Conservation (phyloP, 1,139 yeast species). For the Nakaseomyces delphensis region DNA sequence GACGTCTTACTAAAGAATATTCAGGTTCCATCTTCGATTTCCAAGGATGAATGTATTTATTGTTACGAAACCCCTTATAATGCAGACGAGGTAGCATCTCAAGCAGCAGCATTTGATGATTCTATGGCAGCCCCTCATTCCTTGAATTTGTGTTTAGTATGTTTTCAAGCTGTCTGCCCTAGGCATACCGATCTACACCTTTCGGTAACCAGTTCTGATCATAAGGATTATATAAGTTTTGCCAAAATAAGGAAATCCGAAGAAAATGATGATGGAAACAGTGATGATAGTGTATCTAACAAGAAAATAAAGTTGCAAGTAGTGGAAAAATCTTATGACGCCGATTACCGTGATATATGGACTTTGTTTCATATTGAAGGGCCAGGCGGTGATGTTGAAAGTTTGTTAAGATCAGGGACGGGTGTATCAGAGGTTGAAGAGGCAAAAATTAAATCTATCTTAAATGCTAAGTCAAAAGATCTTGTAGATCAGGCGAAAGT, state of each 20-base stretch:
- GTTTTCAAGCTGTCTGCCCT: slow-evolving; percentile 30
- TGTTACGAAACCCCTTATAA: slow-evolving; percentile 29
- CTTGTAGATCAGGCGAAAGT: slow-evolving; percentile 68
- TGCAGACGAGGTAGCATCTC: slow-evolving; percentile 8
- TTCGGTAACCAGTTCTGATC: slow-evolving; percentile 17
- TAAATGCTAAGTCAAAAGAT: slow-evolving; percentile 57
- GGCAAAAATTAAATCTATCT: slow-evolving; percentile 40
- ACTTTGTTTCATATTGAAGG: slow-evolving; percentile 13
- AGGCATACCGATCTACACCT: slow-evolving; percentile 23
- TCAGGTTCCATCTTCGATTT: slow-evolving; percentile 23
- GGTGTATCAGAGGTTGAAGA: slow-evolving; percentile 13
- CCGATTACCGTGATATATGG: slow-evolving; percentile 45
- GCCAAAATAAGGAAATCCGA: slow-evolving; percentile 19
- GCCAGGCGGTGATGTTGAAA: slow-evolving; percentile 1
- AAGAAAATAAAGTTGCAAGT: slow-evolving; percentile 71
- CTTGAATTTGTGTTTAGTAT: slow-evolving; percentile 24
- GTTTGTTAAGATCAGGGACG: slow-evolving; percentile 7
- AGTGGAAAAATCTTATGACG: slow-evolving; percentile 60
- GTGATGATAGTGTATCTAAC: slow-evolving; percentile 33
- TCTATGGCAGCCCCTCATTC: slow-evolving; percentile 14
- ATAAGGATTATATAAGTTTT: slow-evolving; percentile 20
- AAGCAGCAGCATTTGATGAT: slow-evolving; percentile 3
- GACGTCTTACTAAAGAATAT: slow-evolving; percentile 10
- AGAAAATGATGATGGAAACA: slow-evolving; percentile 9
- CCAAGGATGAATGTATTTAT: slow-evolving; percentile 32